Evolutionary conservation across 129 eudicot species (phyloP).

Genomic region (Flaveria bidentis): DNA sequence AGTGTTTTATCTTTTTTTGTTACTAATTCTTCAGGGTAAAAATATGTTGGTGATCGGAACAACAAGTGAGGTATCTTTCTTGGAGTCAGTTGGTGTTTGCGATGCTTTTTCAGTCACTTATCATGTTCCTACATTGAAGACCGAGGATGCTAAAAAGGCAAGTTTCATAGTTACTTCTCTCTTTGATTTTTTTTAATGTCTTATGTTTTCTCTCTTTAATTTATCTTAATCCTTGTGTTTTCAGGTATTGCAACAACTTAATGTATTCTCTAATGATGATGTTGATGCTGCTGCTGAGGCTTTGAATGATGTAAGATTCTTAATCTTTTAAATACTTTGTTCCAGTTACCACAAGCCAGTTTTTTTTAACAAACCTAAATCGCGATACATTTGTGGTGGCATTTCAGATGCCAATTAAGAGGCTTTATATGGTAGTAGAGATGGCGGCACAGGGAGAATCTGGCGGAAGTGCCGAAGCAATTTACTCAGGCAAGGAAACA

Average conservation of each 20-base stretch:
- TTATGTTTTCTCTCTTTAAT: neutral
- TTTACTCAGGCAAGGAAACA: slow-evolving; percentile 74
- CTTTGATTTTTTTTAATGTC: neutral
- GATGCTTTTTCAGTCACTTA: slow-evolving; percentile 91
- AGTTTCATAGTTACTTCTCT: neutral
- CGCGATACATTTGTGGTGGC: neutral
- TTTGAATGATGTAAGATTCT: slow-evolving; percentile 73
- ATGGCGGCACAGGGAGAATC: slow-evolving; percentile 98
- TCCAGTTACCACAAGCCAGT: neutral
- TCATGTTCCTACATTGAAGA: slow-evolving; percentile 78
- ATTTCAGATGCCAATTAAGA: slow-evolving; percentile 88
- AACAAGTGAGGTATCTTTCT: slow-evolving; percentile 83
- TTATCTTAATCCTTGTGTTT: slow-evolving; percentile 5
- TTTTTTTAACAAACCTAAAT: neutral
- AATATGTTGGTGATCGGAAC: slow-evolving; percentile 94
- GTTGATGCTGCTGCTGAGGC: slow-evolving; percentile 96
- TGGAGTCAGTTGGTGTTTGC: slow-evolving; percentile 85
- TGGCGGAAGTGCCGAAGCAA: slow-evolving; percentile 89
- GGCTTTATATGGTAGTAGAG: slow-evolving; percentile 85
- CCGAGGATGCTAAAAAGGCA: slow-evolving; percentile 93
- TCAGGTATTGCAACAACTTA: slow-evolving; percentile 74
- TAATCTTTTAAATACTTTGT: slow-evolving; percentile 3
- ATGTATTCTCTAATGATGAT: slow-evolving; percentile 80
- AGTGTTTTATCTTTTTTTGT: neutral
- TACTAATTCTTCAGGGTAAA: slow-evolving; percentile 63